Percentiles rank a stretch among this genome's conserved stretches.
These are phyloP conservation scores for Cryptosporidium canis DNA, from an alignment of 169 alveolate species.

Conservation along the genomic window DNA sequence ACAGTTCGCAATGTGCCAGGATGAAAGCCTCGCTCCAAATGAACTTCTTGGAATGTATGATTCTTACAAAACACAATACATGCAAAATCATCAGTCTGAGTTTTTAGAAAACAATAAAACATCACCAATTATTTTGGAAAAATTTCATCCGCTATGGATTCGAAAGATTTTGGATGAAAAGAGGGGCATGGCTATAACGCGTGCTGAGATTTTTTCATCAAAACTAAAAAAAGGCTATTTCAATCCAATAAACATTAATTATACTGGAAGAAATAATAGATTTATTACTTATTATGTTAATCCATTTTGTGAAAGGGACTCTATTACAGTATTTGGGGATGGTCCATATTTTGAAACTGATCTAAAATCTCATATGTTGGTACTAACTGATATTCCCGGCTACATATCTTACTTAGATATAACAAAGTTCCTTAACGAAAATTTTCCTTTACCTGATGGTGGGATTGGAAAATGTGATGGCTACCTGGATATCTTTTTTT, in stretches of 20 bases:
- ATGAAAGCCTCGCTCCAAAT: slow-evolving; percentile 39
- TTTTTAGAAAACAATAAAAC: slow-evolving; percentile 39
- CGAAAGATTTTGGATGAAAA: slow-evolving; percentile 30
- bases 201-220: slow-evolving; percentile 6
- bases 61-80: slow-evolving; percentile 28
- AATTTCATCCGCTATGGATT: slow-evolving; percentile 67
- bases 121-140: slow-evolving; percentile 41
- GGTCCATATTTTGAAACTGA: slow-evolving; percentile 17
- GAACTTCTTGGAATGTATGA: slow-evolving; percentile 70
- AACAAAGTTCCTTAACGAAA: slow-evolving; percentile 4
- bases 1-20: slow-evolving; percentile 42
- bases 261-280: not conserved
- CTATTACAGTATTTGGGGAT: not conserved
- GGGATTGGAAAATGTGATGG: slow-evolving; percentile 37
- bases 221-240: slow-evolving; percentile 39
- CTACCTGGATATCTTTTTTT: slow-evolving; percentile 24
- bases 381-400: slow-evolving; percentile 42
- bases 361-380: not conserved
- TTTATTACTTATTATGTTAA: not conserved
- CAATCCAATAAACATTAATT: not conserved
- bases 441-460: slow-evolving; percentile 43
- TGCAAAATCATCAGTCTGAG: slow-evolving; percentile 23
- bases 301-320: not conserved
- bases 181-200: not conserved
- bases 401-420: slow-evolving; percentile 48